A percentile compares a stretch with the other conserved stretches of the same genome.
phyloP scores from a whole-genome alignment of 1,284 basidiomycete genomes.

The Kalmanozyma brasiliensis region DNA sequence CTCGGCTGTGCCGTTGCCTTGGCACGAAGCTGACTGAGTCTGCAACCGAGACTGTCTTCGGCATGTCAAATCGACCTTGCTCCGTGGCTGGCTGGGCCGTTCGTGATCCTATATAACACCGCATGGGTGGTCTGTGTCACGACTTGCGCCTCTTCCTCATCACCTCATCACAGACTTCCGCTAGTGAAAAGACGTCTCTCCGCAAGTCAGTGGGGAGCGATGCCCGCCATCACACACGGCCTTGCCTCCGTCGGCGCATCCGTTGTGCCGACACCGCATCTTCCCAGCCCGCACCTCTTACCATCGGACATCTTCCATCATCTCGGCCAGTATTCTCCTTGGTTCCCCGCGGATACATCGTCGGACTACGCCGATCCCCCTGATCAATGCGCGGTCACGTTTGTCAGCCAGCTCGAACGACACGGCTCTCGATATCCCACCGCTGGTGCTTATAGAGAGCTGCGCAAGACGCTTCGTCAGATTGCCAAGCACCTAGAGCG shows the following conservation, averaged over 20 bases:
- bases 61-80: too few relatives aligned
- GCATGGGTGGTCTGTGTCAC: too few relatives aligned
- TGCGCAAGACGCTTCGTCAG: slow-evolving; percentile 35
- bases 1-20: too few relatives aligned
- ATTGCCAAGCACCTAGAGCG: slow-evolving; percentile 42
- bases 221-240: slow-evolving; percentile 22
- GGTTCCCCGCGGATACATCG: slow-evolving; percentile 20
- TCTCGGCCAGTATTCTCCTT: slow-evolving; percentile 48
- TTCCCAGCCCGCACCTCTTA: slow-evolving; percentile 13
- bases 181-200: too few relatives aligned
- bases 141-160: too few relatives aligned
- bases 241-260: background rate
- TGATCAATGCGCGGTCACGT: slow-evolving; percentile 26
- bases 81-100: too few relatives aligned
- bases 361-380: background rate
- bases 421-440: slow-evolving; percentile 49
- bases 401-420: slow-evolving; percentile 47
- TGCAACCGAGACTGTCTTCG: too few relatives aligned
- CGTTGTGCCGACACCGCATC: slow-evolving; percentile 8
- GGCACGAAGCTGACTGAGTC: too few relatives aligned
- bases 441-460: slow-evolving; percentile 34
- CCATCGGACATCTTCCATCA: slow-evolving; percentile 41
- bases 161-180: too few relatives aligned
- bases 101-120: too few relatives aligned
- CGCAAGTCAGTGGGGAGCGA: background rate